phyloP scores from a whole-genome alignment of 106 monocot genomes.

The Amphibolis antarctica region DNA sequence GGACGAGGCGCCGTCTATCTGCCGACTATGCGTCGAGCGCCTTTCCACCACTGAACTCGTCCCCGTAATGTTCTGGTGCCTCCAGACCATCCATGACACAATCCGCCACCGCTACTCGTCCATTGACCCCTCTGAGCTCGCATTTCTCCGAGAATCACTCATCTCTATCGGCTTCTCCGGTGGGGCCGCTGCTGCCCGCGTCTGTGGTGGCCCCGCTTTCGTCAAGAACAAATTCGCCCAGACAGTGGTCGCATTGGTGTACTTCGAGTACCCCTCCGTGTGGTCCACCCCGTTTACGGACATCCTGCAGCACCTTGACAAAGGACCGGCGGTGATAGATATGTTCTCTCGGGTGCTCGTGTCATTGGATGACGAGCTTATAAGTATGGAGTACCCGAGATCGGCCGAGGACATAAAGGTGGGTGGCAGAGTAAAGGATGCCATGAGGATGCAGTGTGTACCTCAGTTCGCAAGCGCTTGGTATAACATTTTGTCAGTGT shows the following conservation, averaged over 20 bases:
- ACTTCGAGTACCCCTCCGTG: constrained; percentile 47
- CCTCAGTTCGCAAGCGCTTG: constrained; percentile 58
- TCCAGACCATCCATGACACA: constrained; percentile 55
- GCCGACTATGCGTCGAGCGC: constrained; percentile 61
- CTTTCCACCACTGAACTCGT: constrained; percentile 28
- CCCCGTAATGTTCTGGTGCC: constrained; percentile 71
- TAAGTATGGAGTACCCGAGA: constrained; percentile 74
- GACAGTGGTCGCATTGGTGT: constrained; percentile 43
- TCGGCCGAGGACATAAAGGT: constrained; percentile 36
- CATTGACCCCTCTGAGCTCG: constrained; percentile 23
- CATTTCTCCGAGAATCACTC: constrained; percentile 47
- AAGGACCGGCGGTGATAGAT: constrained; percentile 30
- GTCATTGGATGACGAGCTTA: constrained; percentile 61
- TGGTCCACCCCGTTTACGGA: constrained; percentile 51
- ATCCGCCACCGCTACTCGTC: constrained; percentile 33
- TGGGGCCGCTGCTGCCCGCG: constrained; percentile 6
- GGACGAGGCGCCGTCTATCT: constrained; percentile 32
- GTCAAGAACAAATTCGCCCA: constrained; percentile 86
- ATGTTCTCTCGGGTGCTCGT: constrained; percentile 50
- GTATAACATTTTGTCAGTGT: constrained; percentile 41
- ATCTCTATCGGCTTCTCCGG: constrained; percentile 28
- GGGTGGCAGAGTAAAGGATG: constrained; percentile 64
- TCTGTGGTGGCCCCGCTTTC: constrained; percentile 41
- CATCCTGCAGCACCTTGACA: constrained; percentile 30
- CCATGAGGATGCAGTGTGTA: constrained; percentile 73